phyloP scores from a whole-genome alignment of 2,329 filamentous ascomycete species.

The Myriosclerotinia scirpicola region DNA sequence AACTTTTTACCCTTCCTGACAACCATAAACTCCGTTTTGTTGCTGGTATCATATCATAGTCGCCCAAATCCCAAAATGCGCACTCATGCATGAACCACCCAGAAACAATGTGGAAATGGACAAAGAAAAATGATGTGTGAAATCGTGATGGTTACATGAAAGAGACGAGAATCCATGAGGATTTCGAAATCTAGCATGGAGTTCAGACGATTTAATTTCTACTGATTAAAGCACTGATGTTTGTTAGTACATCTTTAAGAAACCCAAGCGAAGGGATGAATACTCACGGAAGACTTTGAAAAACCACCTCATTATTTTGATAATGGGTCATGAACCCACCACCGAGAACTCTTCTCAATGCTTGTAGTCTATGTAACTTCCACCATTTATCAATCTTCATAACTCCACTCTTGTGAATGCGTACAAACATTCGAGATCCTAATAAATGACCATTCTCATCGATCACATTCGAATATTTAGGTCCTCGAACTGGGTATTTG shows the following conservation, averaged over 20 bases:
- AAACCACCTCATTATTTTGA: constrained; percentile 59
- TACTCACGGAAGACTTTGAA: constrained; percentile 54
- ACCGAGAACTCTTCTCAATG: constrained; percentile 59
- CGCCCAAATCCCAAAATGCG: neutral
- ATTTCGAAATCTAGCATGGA: neutral
- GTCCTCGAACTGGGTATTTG: constrained; percentile 65
- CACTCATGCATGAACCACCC: neutral
- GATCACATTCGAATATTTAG: constrained; percentile 64
- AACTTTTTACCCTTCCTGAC: neutral
- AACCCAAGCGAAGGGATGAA: neutral
- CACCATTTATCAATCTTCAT: constrained; percentile 72
- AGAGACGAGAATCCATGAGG: neutral
- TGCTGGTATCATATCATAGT: neutral
- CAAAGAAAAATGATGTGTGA: neutral
- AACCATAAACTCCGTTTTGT: neutral
- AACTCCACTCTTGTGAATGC: constrained; percentile 57
- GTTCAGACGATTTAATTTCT: neutral
- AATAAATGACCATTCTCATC: constrained; percentile 58
- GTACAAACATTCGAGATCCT: constrained; percentile 61
- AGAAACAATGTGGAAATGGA: neutral
- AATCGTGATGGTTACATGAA: neutral
- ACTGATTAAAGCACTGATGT: neutral
- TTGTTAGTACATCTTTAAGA: neutral
- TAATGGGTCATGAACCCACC: constrained; percentile 64
- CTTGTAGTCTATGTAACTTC: constrained; percentile 65